Evolutionary conservation across 169 alveolate genomes (phyloP).

Genomic region (Cyclospora cayetanensis): DNA sequence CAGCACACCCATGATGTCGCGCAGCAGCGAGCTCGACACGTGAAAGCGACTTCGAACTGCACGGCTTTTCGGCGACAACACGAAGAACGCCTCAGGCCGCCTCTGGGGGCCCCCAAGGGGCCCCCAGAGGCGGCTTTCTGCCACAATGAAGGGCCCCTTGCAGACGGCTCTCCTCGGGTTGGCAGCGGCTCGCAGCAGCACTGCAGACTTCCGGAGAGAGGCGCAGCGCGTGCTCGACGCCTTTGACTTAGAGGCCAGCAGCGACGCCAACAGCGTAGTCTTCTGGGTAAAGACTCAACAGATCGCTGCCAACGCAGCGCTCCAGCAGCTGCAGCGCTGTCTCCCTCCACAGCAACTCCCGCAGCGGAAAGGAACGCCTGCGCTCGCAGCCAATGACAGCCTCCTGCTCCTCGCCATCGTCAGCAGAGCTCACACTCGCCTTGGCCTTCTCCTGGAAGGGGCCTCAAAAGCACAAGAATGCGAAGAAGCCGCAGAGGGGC

Average conservation of each 20-base stretch:
- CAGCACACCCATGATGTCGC: too few relatives aligned
- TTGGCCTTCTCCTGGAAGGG: neutral
- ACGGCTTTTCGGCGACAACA: too few relatives aligned
- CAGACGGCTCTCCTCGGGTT: slow-evolving; percentile 21
- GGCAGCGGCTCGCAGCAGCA: slow-evolving; percentile 5
- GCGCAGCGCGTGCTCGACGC: slow-evolving; percentile 47
- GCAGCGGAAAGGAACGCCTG: slow-evolving; percentile 35
- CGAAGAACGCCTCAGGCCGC: too few relatives aligned
- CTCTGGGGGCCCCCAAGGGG: slow-evolving; percentile 30
- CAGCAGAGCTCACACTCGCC: slow-evolving; percentile 13
- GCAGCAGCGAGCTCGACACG: too few relatives aligned
- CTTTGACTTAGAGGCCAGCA: neutral
- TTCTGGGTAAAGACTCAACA: slow-evolving; percentile 22
- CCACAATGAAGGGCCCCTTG: slow-evolving; percentile 6
- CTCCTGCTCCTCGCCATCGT: slow-evolving; percentile 1
- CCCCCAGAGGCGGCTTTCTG: slow-evolving; percentile 6
- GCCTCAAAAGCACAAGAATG: neutral
- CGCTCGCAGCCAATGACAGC: neutral
- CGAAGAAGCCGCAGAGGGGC: neutral
- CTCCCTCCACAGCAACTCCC: slow-evolving; percentile 43
- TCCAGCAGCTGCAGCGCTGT: slow-evolving; percentile 59
- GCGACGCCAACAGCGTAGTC: neutral
- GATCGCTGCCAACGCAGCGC: slow-evolving; percentile 36
- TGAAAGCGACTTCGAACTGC: too few relatives aligned
- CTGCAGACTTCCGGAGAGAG: slow-evolving; percentile 14